These are phyloP conservation scores for Alternaria hordeiaustralica DNA, from an alignment of 2,329 filamentous ascomycete species.

Conservation along the genomic window DNA sequence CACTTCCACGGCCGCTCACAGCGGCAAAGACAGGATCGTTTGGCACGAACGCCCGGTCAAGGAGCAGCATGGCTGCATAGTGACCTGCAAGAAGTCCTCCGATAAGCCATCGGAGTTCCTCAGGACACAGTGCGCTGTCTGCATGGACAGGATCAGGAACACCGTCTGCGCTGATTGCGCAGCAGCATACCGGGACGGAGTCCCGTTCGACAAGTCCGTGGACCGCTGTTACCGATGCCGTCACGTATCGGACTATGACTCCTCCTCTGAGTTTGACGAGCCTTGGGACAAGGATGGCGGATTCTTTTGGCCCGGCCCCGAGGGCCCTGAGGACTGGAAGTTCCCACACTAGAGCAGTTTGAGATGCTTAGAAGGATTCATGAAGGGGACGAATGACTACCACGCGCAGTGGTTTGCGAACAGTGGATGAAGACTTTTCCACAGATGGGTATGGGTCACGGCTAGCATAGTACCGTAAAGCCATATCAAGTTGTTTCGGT, in stretches of 20 bases:
- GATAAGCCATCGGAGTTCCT: background rate
- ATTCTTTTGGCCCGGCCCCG: background rate
- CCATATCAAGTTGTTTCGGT: background rate
- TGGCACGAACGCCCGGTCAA: conserved; percentile 1
- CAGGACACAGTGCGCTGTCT: background rate
- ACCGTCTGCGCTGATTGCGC: background rate
- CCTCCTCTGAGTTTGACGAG: background rate
- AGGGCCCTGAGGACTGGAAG: background rate
- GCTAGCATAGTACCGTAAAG: background rate
- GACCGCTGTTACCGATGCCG: background rate
- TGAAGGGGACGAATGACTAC: background rate
- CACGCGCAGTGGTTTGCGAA: background rate
- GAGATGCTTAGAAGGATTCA: background rate
- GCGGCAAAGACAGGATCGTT: background rate
- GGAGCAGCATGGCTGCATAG: background rate
- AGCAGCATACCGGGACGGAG: background rate
- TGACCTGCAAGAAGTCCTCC: background rate
- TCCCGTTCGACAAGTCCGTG: background rate
- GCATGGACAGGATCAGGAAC: background rate
- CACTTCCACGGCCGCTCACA: background rate
- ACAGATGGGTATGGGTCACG: background rate
- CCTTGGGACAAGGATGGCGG: background rate
- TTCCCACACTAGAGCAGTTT: background rate
- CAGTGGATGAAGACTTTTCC: background rate
- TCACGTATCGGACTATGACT: background rate